Percentiles rank a stretch among this genome's conserved stretches.
Evolutionary conservation across 2,329 filamentous ascomycete genomes (phyloP).

Genomic region (Ceratocystis lukuohia): DNA sequence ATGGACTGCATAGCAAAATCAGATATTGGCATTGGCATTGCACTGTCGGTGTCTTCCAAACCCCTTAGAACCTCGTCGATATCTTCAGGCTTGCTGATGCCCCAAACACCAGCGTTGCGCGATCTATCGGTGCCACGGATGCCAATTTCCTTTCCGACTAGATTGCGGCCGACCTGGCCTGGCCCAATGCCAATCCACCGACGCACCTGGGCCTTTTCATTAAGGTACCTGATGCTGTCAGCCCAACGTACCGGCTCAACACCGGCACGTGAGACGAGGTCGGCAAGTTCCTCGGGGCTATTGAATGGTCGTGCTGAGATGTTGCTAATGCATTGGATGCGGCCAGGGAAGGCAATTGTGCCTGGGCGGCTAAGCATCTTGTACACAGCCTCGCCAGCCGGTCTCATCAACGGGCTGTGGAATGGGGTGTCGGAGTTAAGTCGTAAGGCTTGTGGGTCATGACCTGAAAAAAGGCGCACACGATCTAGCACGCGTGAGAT

Average conservation of each 20-base stretch:
- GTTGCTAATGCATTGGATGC: conserved; percentile 71
- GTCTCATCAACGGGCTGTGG: conserved; percentile 83
- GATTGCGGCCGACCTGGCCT: conserved; percentile 81
- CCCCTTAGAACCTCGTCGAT: conserved; percentile 54
- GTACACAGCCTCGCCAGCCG: conserved; percentile 63
- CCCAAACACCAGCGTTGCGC: conserved; percentile 88
- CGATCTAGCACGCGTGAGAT: conserved; percentile 75
- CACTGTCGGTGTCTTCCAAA: conserved; percentile 49
- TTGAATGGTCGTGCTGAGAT: conserved; percentile 67
- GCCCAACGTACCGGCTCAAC: conserved; percentile 93
- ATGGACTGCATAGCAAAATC: conserved; percentile 16
- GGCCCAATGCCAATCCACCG: conserved; percentile 88
- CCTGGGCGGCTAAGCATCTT: conserved; percentile 49
- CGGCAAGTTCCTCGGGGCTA: conserved; percentile 60
- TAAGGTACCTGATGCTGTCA: conserved; percentile 80
- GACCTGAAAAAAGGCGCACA: conserved; percentile 75
- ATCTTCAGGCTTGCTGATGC: conserved; percentile 66
- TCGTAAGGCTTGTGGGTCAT: conserved; percentile 77
- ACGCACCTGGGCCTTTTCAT: conserved; percentile 66
- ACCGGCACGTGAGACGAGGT: conserved; percentile 65
- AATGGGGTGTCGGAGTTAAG: conserved; percentile 83
- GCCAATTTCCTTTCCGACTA: conserved; percentile 90
- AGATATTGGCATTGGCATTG: conserved; percentile 32
- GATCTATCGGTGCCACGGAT: conserved; percentile 64
- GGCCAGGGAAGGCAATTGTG: conserved; percentile 60